Conservation (phyloP, 129 eudicot species). For the Pseudognaphalium luteoalbum region DNA sequence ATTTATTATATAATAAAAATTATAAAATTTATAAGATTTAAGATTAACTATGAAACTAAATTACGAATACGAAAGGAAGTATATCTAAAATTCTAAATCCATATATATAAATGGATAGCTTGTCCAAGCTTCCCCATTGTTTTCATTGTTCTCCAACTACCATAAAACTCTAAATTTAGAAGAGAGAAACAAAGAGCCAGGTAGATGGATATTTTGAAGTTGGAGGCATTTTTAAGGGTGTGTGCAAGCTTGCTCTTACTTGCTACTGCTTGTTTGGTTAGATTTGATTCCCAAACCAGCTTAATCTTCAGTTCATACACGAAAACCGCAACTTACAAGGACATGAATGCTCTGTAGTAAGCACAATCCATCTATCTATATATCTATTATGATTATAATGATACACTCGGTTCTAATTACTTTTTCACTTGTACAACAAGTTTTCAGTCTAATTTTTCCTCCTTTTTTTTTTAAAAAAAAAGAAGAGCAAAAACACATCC, state of each 20-base stretch:
- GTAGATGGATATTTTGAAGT: constrained; percentile 21
- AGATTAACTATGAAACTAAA: background rate
- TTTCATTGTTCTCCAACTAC: background rate
- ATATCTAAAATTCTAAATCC: background rate
- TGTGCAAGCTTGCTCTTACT: constrained; percentile 31
- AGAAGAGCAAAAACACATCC: too few species aligned
- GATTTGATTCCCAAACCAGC: constrained; percentile 39
- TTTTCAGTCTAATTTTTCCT: too few species aligned
- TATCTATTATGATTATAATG: background rate
- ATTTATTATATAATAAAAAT: too few species aligned
- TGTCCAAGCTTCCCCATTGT: background rate
- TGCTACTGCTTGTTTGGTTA: constrained; percentile 34
- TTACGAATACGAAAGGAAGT: background rate
- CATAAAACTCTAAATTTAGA: background rate
- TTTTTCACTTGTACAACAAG: too few species aligned
- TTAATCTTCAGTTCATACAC: constrained; percentile 33
- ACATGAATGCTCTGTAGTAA: constrained; percentile 41
- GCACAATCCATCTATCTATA: constrained; percentile 13
- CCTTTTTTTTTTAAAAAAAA: too few species aligned
- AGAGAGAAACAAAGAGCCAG: background rate
- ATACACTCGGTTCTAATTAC: background rate
- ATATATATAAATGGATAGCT: constrained; percentile 13
- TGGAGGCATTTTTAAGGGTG: constrained; percentile 31
- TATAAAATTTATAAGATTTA: too few species aligned
- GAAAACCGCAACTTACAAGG: constrained; percentile 32